Evolutionary conservation across 192 early-diverging fungal species (phyloP), one percentile per base, ranked within the genome.

Genomic region (Coemansia sp.): DNA sequence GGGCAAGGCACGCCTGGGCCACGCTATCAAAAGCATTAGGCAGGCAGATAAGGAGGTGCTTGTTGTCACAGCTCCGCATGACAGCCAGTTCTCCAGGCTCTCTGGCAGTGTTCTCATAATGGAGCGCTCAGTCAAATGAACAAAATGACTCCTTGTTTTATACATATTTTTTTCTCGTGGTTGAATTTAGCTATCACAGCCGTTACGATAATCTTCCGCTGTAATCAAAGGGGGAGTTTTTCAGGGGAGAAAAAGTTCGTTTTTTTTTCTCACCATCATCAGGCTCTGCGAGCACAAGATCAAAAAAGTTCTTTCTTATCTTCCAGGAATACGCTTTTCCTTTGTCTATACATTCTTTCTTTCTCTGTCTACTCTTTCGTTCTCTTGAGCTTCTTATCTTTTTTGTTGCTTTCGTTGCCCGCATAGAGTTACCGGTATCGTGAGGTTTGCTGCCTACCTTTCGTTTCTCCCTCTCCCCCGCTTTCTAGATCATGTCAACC

Each of bases 11-110:
- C 70, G 74, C 15, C 52, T 82, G 30, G 79, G 79, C 16, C 71
- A 73, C 41, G 35, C 20, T 7, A 76, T 82, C 59, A 56, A 35
- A 20, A 39, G 62, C 34, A 23, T 16, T 8, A 23, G 49, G 12
- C 12, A 12, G 36, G 58, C 16, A 21, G 49, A 60, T 7, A 63
- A 33, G 56, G 60, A 68, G 63, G 26, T 69, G 26, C 58, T 82
- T 52, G 61, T 76, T 18, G 74, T 73, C 12, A 65, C 66, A 4
- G 71, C 68, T 36, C 79, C 71, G 49, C 79, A 82, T 58, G 79
- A 82, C 65, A 76, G 79, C 57, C 74, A 73, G 52, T 76, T 73
- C 44, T 69, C 79, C 9, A 62, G 79, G 24, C 65, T 82, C 20
- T 64, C 67, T 11, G 79, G 79, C 23, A 70, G 69, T 36, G 68